A percentile compares a stretch with the other conserved stretches of the same genome.
These are phyloP conservation scores for Phycomyces nitens DNA, from an alignment of 192 early-diverging fungal species.

Conservation along the genomic window DNA sequence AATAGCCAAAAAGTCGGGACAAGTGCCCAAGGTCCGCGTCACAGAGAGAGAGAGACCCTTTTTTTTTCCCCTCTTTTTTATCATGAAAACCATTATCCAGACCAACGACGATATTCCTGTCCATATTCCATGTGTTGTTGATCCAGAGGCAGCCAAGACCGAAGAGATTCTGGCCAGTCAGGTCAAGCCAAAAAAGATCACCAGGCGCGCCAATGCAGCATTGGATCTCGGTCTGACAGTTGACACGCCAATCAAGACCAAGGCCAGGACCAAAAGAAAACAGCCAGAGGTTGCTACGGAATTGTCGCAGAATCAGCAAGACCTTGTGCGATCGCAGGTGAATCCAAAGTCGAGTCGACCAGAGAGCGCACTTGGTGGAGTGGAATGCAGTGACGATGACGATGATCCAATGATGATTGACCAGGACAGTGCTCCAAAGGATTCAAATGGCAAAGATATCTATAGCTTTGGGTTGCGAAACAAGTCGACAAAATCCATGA, in stretches of 20 bases:
- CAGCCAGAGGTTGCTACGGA: background rate
- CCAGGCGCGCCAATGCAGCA: background rate
- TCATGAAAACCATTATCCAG: slow-evolving; percentile 14
- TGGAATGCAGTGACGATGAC: background rate
- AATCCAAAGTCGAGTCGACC: background rate
- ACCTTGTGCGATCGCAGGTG: background rate
- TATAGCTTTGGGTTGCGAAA: slow-evolving; percentile 9
- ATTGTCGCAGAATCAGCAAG: background rate
- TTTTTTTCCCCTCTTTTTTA: slow-evolving; percentile 5
- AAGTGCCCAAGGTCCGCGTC: background rate
- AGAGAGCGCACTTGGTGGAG: background rate
- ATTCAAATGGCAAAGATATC: slow-evolving; percentile 10
- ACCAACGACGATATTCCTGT: slow-evolving; percentile 42
- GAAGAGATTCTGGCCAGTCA: slow-evolving; percentile 34
- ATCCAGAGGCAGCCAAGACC: slow-evolving; percentile 22
- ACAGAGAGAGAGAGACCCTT: background rate
- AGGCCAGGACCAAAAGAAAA: background rate
- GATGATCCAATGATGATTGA: background rate
- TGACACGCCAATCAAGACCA: background rate
- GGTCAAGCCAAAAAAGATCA: background rate
- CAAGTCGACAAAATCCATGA: slow-evolving; percentile 12
- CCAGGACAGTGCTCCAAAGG: slow-evolving; percentile 17
- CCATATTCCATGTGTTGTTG: slow-evolving; percentile 38
- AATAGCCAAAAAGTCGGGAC: slow-evolving; percentile 4
- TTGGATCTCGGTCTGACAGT: slow-evolving; percentile 15